phyloP scores from a whole-genome alignment of 1,139 yeast species.

The Yamadazyma oceani region DNA sequence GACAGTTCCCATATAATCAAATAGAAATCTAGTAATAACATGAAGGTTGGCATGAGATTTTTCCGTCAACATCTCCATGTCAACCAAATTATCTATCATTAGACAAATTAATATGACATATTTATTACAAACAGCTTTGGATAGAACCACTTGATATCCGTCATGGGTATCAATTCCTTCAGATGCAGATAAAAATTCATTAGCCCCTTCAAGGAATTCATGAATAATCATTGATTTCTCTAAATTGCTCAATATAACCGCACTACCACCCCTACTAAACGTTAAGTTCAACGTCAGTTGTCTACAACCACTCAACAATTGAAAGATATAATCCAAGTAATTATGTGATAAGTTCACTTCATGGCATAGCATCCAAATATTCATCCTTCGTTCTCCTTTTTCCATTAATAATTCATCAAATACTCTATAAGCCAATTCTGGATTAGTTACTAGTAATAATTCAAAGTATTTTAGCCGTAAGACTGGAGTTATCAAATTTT shows the following conservation, averaged over 20 bases:
- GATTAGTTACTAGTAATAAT: constrained; percentile 33
- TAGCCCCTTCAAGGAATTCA: constrained; percentile 60
- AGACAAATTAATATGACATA: constrained; percentile 57
- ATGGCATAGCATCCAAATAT: constrained; percentile 71
- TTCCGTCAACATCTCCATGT: neutral
- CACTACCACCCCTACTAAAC: constrained; percentile 56
- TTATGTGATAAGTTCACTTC: constrained; percentile 53
- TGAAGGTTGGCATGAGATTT: constrained; percentile 45
- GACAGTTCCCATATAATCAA: constrained; percentile 59
- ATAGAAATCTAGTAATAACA: constrained; percentile 56
- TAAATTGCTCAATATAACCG: constrained; percentile 48
- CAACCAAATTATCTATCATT: constrained; percentile 50
- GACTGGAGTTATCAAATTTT: constrained; percentile 36
- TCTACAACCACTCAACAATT: constrained; percentile 37
- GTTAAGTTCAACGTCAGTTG: constrained; percentile 4
- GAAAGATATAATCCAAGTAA: constrained; percentile 57
- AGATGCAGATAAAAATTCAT: constrained; percentile 46
- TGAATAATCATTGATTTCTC: constrained; percentile 69
- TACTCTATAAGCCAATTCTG: constrained; percentile 50
- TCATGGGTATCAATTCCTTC: constrained; percentile 37
- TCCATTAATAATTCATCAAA: constrained; percentile 72
- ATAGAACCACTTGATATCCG: constrained; percentile 34
- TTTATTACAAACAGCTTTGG: constrained; percentile 47
- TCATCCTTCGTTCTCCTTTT: constrained; percentile 55
- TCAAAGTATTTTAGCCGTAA: constrained; percentile 45